These are phyloP conservation scores for Lasiodiplodia gonubiensis DNA, from an alignment of 2,329 filamentous ascomycete genomes.

Conservation along the genomic window DNA sequence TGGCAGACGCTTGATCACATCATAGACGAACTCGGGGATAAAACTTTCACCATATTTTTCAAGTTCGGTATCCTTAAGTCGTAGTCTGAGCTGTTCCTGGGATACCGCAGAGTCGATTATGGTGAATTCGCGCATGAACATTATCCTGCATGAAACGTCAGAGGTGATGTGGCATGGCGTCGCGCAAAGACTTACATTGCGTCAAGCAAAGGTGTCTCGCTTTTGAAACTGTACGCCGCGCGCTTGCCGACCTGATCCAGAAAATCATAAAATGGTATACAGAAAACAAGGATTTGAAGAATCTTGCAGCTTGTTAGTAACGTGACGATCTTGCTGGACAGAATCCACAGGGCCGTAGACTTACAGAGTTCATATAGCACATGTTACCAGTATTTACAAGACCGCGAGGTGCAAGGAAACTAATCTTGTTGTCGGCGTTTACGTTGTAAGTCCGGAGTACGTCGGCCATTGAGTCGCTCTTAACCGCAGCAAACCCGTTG, in stretches of 20 bases:
- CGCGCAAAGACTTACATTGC: slow-evolving; percentile 72
- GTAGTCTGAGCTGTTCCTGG: slow-evolving; percentile 72
- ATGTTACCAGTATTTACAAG: slow-evolving; percentile 97
- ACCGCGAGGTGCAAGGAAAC: slow-evolving; percentile 89
- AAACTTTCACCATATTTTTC: slow-evolving; percentile 92
- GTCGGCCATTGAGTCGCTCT: slow-evolving; percentile 72
- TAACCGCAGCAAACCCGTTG: slow-evolving; percentile 53
- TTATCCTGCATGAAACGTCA: slow-evolving; percentile 66
- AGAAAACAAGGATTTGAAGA: slow-evolving; percentile 93
- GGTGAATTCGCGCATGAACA: slow-evolving; percentile 93
- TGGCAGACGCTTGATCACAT: slow-evolving; percentile 83
- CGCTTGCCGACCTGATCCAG: slow-evolving; percentile 84
- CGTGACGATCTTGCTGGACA: background rate
- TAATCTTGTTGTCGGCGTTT: slow-evolving; percentile 67
- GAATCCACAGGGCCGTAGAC: slow-evolving; percentile 43
- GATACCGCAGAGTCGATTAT: slow-evolving; percentile 80
- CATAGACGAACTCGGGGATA: slow-evolving; percentile 92
- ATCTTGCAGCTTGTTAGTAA: slow-evolving; percentile 64
- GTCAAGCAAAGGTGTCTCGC: slow-evolving; percentile 90
- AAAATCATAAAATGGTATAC: slow-evolving; percentile 92
- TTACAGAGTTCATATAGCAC: slow-evolving; percentile 99
- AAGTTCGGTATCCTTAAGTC: slow-evolving; percentile 80
- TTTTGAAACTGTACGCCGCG: slow-evolving; percentile 90
- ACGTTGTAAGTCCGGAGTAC: slow-evolving; percentile 77
- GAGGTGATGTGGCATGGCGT: slow-evolving; percentile 12